Evolutionary conservation across 371 early-diverging fungal genomes (phyloP).

Genomic region (Saksenaea oblongispora): DNA sequence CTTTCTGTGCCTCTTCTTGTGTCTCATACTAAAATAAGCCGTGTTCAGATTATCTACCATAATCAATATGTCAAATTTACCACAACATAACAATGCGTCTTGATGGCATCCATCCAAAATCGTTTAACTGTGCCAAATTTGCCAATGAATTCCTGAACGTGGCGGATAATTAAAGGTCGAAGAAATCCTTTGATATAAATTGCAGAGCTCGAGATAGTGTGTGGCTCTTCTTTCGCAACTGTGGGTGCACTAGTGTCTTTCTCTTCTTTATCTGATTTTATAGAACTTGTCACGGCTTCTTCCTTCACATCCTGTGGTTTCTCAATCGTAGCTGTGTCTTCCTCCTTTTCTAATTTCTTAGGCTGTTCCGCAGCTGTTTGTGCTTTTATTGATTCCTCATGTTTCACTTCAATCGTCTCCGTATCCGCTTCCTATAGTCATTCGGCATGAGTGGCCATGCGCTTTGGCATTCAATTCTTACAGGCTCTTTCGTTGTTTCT

Average conservation of each 20-base stretch:
- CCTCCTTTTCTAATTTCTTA: background rate
- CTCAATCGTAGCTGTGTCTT: constrained; percentile 13
- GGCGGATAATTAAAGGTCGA: constrained; percentile 69
- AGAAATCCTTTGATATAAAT: constrained; percentile 76
- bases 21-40: constrained; percentile 51
- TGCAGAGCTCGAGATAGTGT: constrained; percentile 26
- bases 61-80: constrained; percentile 38
- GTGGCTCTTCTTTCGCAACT: constrained; percentile 5
- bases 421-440: background rate
- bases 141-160: constrained; percentile 63
- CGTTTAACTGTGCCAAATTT: constrained; percentile 67
- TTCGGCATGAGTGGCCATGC: background rate
- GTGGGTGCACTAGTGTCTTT: background rate
- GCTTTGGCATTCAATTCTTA: background rate
- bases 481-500: background rate
- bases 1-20: constrained; percentile 50
- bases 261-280: background rate
- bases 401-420: background rate
- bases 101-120: constrained; percentile 87
- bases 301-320: constrained; percentile 3
- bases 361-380: background rate
- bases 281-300: background rate
- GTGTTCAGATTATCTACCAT: background rate
- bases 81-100: constrained; percentile 82
- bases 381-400: background rate